These are phyloP conservation scores for Candida hispaniensis DNA, from an alignment of 805 yeast species.

Conservation along the genomic window DNA sequence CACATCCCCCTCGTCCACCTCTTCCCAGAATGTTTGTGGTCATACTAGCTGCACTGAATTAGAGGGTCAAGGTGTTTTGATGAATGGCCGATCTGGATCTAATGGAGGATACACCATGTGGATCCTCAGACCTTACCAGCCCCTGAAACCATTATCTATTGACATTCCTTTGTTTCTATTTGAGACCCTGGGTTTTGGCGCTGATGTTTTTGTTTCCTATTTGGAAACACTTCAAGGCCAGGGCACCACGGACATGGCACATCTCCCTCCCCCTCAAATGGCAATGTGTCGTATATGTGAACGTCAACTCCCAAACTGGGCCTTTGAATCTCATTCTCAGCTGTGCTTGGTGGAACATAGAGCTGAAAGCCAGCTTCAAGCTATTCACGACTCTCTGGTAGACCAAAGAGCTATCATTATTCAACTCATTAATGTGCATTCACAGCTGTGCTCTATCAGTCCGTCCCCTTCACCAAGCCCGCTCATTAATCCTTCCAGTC, in stretches of 20 bases:
- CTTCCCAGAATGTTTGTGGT: conserved; percentile 5
- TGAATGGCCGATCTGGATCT: conserved; percentile 47
- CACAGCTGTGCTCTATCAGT: no score
- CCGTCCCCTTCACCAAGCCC: conserved; percentile 8
- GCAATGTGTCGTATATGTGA: conserved; percentile 91
- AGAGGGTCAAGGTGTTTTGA: conserved; percentile 89
- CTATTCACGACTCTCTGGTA: conserved; percentile 59
- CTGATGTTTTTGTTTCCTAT: conserved; percentile 70
- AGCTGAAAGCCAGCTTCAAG: conserved; percentile 64
- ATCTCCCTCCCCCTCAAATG: conserved; percentile 64
- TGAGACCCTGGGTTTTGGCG: conserved; percentile 80
- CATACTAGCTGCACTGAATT: conserved; percentile 35
- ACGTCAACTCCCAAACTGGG: conserved; percentile 86
- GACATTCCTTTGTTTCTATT: conserved; percentile 61
- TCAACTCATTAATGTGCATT: conserved; percentile 16
- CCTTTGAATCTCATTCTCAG: conserved; percentile 85
- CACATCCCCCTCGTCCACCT: conserved; percentile 6
- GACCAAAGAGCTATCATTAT: conserved; percentile 54
- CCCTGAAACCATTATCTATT: conserved; percentile 48
- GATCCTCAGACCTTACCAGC: conserved; percentile 72
- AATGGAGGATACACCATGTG: conserved; percentile 81
- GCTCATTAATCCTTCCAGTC: no score
- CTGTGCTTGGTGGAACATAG: conserved; percentile 77
- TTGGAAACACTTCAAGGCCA: conserved; percentile 51
- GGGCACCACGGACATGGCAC: conserved; percentile 46